Base-by-base conservation (phyloP, 2,329 filamentous ascomycete genomes). In the Dactylellina drechsleri region DNA sequence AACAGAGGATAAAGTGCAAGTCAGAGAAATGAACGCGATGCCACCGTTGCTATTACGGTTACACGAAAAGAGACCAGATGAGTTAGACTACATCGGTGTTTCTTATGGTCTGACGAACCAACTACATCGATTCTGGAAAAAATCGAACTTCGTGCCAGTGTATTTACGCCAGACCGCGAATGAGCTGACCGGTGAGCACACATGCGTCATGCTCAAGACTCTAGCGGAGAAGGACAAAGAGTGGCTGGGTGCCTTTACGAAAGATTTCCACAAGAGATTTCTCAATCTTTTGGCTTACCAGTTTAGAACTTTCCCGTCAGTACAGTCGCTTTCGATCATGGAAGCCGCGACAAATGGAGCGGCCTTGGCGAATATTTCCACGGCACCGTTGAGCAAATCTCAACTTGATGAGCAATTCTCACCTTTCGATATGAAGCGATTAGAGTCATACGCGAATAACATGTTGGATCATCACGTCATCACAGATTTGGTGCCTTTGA, bases 401-500 rank as follows among this genome's bases (percentile, higher is more conserved):
- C 91, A 93, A 76, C 86, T 99, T 5, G 93, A 97, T 80, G 84
- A 85, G 15, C 82, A 90, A 1, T 87, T 99, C 82, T 92, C 92
- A 2, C 93, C 95, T 0, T 98, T 95, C 81, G 95, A 99, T 81
- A 87, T 97, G 76, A 98, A 98, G 84, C 90, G 95, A 28, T 86
- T 99, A 2, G 94, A 97, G 81, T 93, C 91, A 50, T 99, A 99
- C 80, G 92, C 95, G 15, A 96, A 96, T 83, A 97, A 96, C 83
- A 91, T 97, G 86, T 88, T 99, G 49, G 96, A 99, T 82, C 97
- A 98, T 84, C 96, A 97, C 80, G 93, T 97, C 78, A 95, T 99
- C 66, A 87, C 98, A 28, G 96, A 99, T 81, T 88, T 99, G 80
- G 86, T 99, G 66, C 95, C 95, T 0, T 87, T 86, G 0, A 89